Base-by-base conservation (phyloP, 768 basidiomycete genomes). In the Pisolithus tinctorius region DNA sequence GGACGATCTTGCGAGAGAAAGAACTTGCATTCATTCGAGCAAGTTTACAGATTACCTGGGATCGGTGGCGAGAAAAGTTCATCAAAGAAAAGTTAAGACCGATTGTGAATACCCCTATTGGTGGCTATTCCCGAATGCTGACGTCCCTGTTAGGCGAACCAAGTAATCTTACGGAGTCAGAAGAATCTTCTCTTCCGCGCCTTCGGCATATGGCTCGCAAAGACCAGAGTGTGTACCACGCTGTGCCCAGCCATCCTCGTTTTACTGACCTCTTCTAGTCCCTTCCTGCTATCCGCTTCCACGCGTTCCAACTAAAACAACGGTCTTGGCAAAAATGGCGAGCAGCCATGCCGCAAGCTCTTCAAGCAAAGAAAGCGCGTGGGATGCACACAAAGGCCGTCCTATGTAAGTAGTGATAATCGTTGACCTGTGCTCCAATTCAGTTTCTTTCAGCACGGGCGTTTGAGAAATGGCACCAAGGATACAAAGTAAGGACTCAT, bases 41-140 rank as follows among this genome's bases (percentile, higher is more conserved):
- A 13, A 60, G 73, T 26, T 67, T 84, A 29, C 73, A 76, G 30
- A 70, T 68, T 29, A 79, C 78, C 14, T 92, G 88, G 88, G 86
- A 89, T 49, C 83, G 73, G 59, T 93, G 91, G 91, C 72, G 82
- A 60, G 88, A 85, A 49, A 79, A 75, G 27, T 89, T 81, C 63
- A 76, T 73, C 55, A 80, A 84, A 47, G 81, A 81, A 55, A 74
- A 73, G 54, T 69, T 93, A 45, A 79, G 78, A 26, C 84, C 85
- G 13, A 65, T 85, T 60, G 88, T 88, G 51, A 62, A 80, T 48
- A 45, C 29, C 34, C n/a, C 25, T 17, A 23, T 7, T 9, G 20
- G 25, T 29, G 7, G 26, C 51, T 49, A 39, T 43, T 37, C 29
- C 29, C 41, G 16, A 58, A 25, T 36, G 48, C 34, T 57, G 30